A percentile compares a stretch with the other conserved stretches of the same genome.
Conservation (phyloP, 148 eudicot genomes). For the Fallopia convolvulus region DNA sequence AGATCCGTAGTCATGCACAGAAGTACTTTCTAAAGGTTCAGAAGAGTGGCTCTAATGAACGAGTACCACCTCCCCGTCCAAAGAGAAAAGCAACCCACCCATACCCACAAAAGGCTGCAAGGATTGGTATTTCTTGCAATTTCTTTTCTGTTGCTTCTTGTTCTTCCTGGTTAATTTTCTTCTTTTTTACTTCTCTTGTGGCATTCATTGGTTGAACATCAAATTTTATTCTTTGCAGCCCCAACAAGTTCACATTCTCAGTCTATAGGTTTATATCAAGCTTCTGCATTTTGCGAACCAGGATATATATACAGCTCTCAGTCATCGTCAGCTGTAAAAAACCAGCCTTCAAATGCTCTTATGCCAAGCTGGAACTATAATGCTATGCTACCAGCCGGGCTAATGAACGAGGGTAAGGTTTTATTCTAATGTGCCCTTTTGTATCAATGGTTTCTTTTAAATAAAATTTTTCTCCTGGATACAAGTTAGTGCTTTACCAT, state of each 20-base stretch:
- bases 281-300: conserved; percentile 26
- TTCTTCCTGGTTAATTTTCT: not conserved
- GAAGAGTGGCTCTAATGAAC: conserved; percentile 51
- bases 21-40: conserved; percentile 39
- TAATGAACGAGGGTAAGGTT: conserved; percentile 24
- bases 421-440: not conserved
- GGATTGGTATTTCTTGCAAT: conserved; percentile 24
- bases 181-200: not conserved
- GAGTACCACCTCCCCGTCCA: conserved; percentile 62
- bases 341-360: conserved; percentile 19
- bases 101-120: conserved; percentile 61
- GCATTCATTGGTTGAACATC: conserved; percentile 14
- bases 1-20: conserved; percentile 40
- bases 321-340: conserved; percentile 23
- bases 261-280: conserved; percentile 20
- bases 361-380: conserved; percentile 14
- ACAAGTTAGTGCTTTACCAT: not conserved
- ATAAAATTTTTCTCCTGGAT: not conserved
- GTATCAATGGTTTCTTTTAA: not conserved
- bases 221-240: conserved; percentile 17
- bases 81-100: conserved; percentile 68
- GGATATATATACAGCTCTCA: conserved; percentile 22
- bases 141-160: not conserved
- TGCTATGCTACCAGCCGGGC: not conserved
- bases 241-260: conserved; percentile 19